phyloP scores from a whole-genome alignment of 257 asterid genomes.

The Ilex aquifolium region DNA sequence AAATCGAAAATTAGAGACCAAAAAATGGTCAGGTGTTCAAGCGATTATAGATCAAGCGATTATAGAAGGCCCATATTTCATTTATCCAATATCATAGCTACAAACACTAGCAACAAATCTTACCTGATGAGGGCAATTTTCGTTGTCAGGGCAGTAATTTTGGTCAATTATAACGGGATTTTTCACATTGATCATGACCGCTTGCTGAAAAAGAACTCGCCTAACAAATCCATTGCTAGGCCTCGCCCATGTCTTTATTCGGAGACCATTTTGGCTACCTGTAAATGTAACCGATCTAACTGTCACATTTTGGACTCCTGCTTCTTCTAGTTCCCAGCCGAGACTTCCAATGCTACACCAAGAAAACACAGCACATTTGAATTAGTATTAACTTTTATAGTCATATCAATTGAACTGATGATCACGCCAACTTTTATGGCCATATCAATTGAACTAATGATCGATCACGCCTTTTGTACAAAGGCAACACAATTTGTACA shows the following conservation, averaged over 20 bases:
- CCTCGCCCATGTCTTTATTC: constrained; percentile 4
- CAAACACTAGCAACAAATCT: no score
- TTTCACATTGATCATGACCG: neutral
- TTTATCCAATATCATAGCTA: neutral
- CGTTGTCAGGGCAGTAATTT: neutral
- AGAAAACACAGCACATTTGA: neutral
- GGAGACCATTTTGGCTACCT: neutral
- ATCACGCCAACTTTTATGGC: neutral
- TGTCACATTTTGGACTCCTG: neutral
- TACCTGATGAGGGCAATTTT: neutral
- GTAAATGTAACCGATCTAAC: neutral
- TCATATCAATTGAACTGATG: neutral
- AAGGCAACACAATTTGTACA: neutral
- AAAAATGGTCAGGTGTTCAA: no score
- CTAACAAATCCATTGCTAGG: neutral
- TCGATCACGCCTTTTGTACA: no score
- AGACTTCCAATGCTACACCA: constrained; percentile 3
- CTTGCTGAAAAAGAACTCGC: neutral
- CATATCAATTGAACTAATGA: no score
- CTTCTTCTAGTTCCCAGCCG: neutral
- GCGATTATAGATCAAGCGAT: no score
- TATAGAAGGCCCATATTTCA: neutral
- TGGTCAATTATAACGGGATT: neutral
- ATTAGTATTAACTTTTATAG: no score
- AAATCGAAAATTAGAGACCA: neutral